Base-by-base conservation (phyloP, 768 basidiomycete species). In the Naganishia vishniacii region DNA sequence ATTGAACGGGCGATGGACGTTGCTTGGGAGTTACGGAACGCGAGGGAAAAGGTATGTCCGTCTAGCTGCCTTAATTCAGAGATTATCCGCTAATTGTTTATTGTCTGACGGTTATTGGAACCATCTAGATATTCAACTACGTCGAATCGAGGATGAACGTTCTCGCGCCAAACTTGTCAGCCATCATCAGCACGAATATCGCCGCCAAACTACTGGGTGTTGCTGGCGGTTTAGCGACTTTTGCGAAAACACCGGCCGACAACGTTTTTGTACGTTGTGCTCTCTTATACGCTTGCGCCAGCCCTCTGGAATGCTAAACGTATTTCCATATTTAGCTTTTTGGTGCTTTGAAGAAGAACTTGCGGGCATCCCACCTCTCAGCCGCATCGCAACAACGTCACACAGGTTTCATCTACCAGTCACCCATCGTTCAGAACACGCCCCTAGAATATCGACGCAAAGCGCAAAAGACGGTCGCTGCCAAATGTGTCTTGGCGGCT, bases 101-200 rank as follows among this genome's bases (percentile, higher is more conserved):
- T n/a, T 44, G 20, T 6, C 8, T 28, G 11, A 8, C 26, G 34
- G 18, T 23, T 15, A 20, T 26, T 49, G 0, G 32, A 16, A n/a
- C 34, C 40, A 59, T 62, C 1, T 72, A 93, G 88, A 99, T 98
- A 72, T 94, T 98, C 80, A 87, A 89, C 82, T 99, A 98, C 83
- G 95, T 99, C 78, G 94, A 93, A 82, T 94, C 91, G 72, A 85
- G 95, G 81, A 98, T 99, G 91, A 90, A 91, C 80, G 84, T 91
- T 63, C 87, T 99, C 74, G 94, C 95, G 70, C 95, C 95, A 73
- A 99, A 99, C 79, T 85, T 99, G 75, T 94, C 92, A 73, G 88
- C 89, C 78, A 95, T 99, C 79, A 90, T 98, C 80, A 94, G 95
- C 78, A 95, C 95, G 64, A 91, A 89, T 71, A 94, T 92, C 82